Evolutionary conservation across 179 eudicot genomes (phyloP).

Genomic region (Silene vulgaris): DNA sequence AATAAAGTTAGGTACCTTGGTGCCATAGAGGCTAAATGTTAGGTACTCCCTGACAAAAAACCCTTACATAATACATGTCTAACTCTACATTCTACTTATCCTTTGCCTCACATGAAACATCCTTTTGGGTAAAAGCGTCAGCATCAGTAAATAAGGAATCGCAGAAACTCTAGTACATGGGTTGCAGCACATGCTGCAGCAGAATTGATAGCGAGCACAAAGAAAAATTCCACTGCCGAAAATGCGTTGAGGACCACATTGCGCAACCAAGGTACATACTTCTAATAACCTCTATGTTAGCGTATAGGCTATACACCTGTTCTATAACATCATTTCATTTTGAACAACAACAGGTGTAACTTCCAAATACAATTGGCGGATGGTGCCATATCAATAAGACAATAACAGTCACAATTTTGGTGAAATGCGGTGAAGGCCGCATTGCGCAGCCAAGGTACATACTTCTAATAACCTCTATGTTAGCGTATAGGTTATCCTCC

Average conservation of each 20-base stretch:
- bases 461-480: neutral
- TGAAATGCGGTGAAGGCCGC: neutral
- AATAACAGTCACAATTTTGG: neutral
- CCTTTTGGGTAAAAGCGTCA: neutral
- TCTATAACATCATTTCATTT: too few species aligned
- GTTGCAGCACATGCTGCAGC: neutral
- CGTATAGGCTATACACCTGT: too few species aligned
- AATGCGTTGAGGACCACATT: neutral
- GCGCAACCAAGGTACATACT: neutral
- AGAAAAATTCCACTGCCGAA: neutral
- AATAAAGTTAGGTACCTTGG: too few species aligned
- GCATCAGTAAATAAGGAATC: neutral
- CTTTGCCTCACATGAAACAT: neutral
- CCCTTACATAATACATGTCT: too few species aligned
- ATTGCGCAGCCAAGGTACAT: neutral
- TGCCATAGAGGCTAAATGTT: too few species aligned
- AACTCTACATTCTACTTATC: too few species aligned
- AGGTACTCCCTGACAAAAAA: too few species aligned
- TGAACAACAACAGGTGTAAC: neutral
- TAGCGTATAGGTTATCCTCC: too few species aligned
- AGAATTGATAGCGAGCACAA: neutral
- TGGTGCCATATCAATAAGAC: too few species aligned
- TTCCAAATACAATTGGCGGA: neutral
- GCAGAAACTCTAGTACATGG: neutral
- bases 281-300: neutral